These are phyloP conservation scores for Pseudonitzschia multistriata DNA, from an alignment of 108 stramenopile species.

Conservation along the genomic window DNA sequence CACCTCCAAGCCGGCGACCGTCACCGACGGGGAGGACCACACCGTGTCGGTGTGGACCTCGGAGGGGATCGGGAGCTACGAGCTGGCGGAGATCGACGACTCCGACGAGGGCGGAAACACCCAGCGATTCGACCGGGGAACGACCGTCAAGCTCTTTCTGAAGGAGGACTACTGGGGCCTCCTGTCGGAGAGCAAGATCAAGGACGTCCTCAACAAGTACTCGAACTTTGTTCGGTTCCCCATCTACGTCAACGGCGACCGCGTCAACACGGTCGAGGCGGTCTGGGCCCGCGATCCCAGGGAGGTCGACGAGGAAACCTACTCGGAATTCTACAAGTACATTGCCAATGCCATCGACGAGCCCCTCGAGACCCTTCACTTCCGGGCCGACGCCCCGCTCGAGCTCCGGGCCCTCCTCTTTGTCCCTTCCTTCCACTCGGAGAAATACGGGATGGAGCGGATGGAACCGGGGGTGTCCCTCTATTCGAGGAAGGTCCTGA, in stretches of 20 bases:
- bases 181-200: constrained; percentile 70
- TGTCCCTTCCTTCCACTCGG: constrained; percentile 93
- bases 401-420: constrained; percentile 96
- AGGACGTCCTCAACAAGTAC: constrained; percentile 91
- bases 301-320: constrained; percentile 86
- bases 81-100: constrained; percentile 53
- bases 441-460: constrained; percentile 99
- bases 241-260: constrained; percentile 90
- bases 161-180: constrained; percentile 85
- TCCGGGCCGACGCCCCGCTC: constrained; percentile 96
- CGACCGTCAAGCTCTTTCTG: constrained; percentile 86
- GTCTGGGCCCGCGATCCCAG: constrained; percentile 93
- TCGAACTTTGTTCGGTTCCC: constrained; percentile 98
- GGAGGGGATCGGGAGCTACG: constrained; percentile 85
- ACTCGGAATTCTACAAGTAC: constrained; percentile 95
- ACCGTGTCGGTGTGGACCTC: constrained; percentile 68
- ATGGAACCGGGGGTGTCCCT: constrained; percentile 95
- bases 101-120: constrained; percentile 16
- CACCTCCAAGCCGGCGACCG: constrained; percentile 33
- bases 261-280: constrained; percentile 95
- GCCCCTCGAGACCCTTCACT: constrained; percentile 82
- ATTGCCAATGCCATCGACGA: constrained; percentile 89
- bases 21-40: not conserved
- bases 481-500: constrained; percentile 93
- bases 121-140: constrained; percentile 86